phyloP scores from a whole-genome alignment of 257 asterid species.

The Salvia splendens region DNA sequence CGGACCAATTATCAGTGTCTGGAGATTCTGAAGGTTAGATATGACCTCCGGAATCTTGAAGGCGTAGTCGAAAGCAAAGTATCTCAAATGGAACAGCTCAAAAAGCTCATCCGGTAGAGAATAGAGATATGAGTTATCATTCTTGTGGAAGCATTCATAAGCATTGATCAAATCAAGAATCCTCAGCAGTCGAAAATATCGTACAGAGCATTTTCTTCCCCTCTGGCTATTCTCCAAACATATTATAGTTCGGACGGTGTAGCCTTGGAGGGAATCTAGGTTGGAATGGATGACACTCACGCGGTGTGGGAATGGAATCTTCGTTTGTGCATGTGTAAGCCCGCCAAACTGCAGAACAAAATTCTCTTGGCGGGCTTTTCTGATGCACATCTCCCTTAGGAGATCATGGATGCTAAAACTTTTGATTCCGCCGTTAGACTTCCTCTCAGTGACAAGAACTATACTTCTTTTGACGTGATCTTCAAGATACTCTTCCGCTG shows the following conservation, averaged over 20 bases:
- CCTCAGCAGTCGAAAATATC: slow-evolving; percentile 8
- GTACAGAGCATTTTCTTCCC: not conserved
- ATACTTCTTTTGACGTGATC: slow-evolving; percentile 15
- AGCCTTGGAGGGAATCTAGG: not conserved
- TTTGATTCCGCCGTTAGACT: slow-evolving; percentile 22
- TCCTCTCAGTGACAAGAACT: slow-evolving; percentile 3
- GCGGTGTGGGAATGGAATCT: not conserved
- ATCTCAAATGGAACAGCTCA: slow-evolving; percentile 25
- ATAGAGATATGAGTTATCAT: not conserved
- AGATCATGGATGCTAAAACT: slow-evolving; percentile 16
- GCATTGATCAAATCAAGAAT: slow-evolving; percentile 6
- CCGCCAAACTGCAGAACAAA: slow-evolving; percentile 9
- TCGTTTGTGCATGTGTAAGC: not conserved
- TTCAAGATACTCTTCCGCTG: not conserved
- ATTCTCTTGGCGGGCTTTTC: slow-evolving; percentile 15
- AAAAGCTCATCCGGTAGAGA: slow-evolving; percentile 12
- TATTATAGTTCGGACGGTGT: slow-evolving; percentile 6
- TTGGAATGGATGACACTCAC: not conserved
- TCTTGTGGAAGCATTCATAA: not conserved
- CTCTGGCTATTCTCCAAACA: not conserved
- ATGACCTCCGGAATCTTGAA: slow-evolving; percentile 6
- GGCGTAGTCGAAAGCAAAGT: slow-evolving; percentile 14
- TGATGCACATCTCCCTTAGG: slow-evolving; percentile 21
- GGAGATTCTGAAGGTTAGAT: slow-evolving; percentile 27
- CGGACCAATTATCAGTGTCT: slow-evolving; percentile 13